These are phyloP conservation scores for Avena eriantha DNA, from an alignment of 176 grass and related monocot species.

Conservation along the genomic window DNA sequence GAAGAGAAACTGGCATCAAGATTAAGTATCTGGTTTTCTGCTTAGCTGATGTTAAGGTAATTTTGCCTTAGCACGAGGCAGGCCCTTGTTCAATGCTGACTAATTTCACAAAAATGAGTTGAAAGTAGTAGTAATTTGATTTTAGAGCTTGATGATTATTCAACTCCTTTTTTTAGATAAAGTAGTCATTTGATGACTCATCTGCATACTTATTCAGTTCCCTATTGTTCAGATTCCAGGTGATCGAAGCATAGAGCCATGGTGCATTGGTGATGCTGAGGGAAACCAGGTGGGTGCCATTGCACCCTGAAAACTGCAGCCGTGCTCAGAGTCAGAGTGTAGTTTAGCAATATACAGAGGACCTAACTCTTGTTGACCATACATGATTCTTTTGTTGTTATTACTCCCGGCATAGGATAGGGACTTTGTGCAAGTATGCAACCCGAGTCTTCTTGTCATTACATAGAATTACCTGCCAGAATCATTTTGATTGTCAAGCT, in stretches of 20 bases:
- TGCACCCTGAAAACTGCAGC: not conserved
- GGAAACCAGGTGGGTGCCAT: not conserved
- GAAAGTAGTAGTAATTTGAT: slow-evolving; percentile 1
- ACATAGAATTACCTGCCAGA: not conserved
- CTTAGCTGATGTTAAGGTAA: not conserved
- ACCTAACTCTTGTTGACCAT: not conserved
- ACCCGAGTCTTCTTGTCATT: slow-evolving; percentile 22
- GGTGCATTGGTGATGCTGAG: not conserved
- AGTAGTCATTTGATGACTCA: slow-evolving; percentile 6
- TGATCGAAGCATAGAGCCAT: not conserved
- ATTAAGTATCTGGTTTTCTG: not conserved
- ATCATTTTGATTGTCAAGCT: not conserved
- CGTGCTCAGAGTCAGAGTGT: not conserved
- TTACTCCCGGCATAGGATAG: slow-evolving; percentile 4
- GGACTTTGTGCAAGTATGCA: not conserved
- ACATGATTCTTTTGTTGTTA: not conserved
- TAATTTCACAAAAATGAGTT: not conserved
- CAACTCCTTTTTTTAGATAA: too few relatives aligned
- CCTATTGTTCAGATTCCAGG: slow-evolving; percentile 32
- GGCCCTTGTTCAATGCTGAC: not conserved
- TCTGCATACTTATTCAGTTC: slow-evolving; percentile 17
- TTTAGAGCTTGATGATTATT: not conserved
- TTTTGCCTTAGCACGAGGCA: not conserved
- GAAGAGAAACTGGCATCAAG: not conserved
- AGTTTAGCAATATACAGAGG: slow-evolving; percentile 24